These are phyloP conservation scores for Xylaria venustula DNA, from an alignment of 495 filamentous ascomycete genomes.

Conservation along the genomic window DNA sequence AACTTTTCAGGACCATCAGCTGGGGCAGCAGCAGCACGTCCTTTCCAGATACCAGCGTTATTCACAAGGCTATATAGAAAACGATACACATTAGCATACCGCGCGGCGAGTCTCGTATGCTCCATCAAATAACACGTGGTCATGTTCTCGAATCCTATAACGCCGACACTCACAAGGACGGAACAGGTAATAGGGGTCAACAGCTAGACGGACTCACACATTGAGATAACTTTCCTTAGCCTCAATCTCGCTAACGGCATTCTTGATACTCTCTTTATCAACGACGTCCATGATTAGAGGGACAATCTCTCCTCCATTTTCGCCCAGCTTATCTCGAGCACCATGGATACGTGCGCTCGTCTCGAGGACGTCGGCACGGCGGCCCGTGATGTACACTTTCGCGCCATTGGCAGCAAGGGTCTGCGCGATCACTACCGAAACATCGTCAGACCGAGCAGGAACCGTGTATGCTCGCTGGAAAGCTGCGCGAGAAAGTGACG, in stretches of 20 bases:
- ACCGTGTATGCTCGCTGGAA: background rate
- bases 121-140: background rate
- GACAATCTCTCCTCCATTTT: slow-evolving; percentile 39
- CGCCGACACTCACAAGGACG: too few relatives aligned
- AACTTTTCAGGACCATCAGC: slow-evolving; percentile 23
- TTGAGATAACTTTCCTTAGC: slow-evolving; percentile 66
- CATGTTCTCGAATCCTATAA: too few relatives aligned
- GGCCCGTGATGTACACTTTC: slow-evolving; percentile 80
- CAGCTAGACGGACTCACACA: slow-evolving; percentile 54
- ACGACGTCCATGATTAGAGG: slow-evolving; percentile 72
- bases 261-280: slow-evolving; percentile 67
- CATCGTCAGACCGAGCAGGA: background rate
- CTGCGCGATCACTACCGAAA: slow-evolving; percentile 65
- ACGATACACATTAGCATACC: background rate
- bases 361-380: slow-evolving; percentile 58
- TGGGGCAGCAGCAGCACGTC: background rate
- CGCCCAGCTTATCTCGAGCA: slow-evolving; percentile 30
- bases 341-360: slow-evolving; percentile 43
- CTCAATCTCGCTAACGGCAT: slow-evolving; percentile 60
- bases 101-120: too few relatives aligned
- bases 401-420: slow-evolving; percentile 77
- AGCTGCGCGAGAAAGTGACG: background rate
- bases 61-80: slow-evolving; percentile 70
- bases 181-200: background rate
- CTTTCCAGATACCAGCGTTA: slow-evolving; percentile 71